Base-by-base conservation (phyloP, 2,329 filamentous ascomycete species). In the Penicillium sp. region DNA sequence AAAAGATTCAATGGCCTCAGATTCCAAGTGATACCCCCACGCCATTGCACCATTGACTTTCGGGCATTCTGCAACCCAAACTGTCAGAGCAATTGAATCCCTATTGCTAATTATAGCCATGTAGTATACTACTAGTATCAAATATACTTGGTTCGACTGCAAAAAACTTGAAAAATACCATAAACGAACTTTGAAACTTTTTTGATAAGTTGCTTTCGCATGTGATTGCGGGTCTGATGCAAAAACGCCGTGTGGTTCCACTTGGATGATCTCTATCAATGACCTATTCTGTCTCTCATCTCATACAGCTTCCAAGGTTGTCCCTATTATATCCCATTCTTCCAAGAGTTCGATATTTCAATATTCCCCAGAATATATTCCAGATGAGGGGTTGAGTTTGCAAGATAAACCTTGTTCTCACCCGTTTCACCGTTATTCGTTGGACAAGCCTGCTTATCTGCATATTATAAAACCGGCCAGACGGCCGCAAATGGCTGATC, bases 191-290 rank as follows among this genome's bases (percentile, higher is more conserved):
- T 29, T 29, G 16, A 6, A 16, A 16, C 15, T 16, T 23, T 49
- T 31, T 21, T 63, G 60, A 64, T 64, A 63, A 64, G 56, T 29
- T 49, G 35, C 29, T 52, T 54, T 64, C 37, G 60, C 68, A 71
- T 70, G 68, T 71, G 68, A 71, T 68, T 62, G 68, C 60, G 68
- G 68, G 67, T 70, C 68, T 42, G 54, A 58, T 56, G 56, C 54
- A 56, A 42, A 44, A 23, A 23, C 29, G 18, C 27, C 16, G 47
- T 60, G 50, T 45, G 47, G 39, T 52, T 46, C 40, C 50, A 52
- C 41, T 38, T 51, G 31, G 18, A 40, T 46, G 29, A 46, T 34
- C 31, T 46, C 41, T 44, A 44, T 46, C 44, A 23, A 34, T 34
- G 6, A 35, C 25, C 18, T 34, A 12, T 46, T 34, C 12, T 23